A percentile compares a stretch with the other conserved stretches of the same genome.
Evolutionary conservation across 1,284 basidiomycete species (phyloP).

Genomic region (Rhodotorula sp.): DNA sequence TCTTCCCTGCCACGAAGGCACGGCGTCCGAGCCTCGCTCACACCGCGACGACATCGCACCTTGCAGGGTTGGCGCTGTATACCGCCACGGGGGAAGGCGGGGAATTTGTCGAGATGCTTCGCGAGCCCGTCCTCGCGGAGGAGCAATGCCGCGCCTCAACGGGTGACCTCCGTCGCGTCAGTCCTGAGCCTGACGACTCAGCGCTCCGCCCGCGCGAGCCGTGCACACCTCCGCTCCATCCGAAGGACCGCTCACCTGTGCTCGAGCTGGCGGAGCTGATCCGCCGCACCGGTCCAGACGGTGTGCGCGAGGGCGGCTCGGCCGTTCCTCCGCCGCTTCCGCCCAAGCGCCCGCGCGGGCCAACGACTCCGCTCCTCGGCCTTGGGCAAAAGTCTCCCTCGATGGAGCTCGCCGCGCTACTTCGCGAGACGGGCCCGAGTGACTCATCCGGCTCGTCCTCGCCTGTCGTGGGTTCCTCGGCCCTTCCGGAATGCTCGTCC

Average conservation of each 20-base stretch:
- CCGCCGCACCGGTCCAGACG: background rate
- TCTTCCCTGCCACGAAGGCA: background rate
- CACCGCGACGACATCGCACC: background rate
- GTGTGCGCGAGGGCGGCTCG: background rate
- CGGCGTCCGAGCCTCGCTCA: background rate
- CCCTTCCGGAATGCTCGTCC: background rate
- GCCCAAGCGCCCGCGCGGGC: background rate
- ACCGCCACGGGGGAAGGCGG: background rate
- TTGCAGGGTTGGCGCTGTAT: constrained; percentile 2
- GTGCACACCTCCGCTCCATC: background rate
- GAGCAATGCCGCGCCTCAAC: background rate
- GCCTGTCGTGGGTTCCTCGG: too few relatives aligned
- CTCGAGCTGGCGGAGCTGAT: constrained; percentile 22
- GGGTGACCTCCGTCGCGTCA: background rate
- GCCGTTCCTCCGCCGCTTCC: background rate
- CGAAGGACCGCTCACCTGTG: constrained; percentile 1
- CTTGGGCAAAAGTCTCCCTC: constrained; percentile 3
- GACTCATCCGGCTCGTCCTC: background rate
- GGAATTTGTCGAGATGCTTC: constrained; percentile 11
- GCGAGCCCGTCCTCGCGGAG: background rate
- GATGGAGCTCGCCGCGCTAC: constrained; percentile 9
- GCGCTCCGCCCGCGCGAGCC: background rate
- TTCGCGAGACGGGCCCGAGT: constrained; percentile 2
- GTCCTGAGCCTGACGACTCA: too few relatives aligned
- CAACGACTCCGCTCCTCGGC: background rate